phyloP scores from a whole-genome alignment of 2,329 filamentous ascomycete genomes.

The Exophiala sideris region DNA sequence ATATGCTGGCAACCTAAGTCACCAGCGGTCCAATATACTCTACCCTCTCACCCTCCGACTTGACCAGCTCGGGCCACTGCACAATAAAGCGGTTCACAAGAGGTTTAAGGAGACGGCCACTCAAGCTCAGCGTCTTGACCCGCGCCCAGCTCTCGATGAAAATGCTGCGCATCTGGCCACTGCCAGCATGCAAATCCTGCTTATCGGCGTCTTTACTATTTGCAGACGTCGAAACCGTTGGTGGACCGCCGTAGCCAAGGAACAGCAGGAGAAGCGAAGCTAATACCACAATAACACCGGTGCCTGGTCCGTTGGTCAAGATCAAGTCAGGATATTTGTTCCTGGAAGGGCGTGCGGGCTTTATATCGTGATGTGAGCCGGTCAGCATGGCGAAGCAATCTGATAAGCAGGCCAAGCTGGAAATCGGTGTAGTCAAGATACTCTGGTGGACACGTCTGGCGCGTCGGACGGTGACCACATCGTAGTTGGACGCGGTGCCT shows the following conservation, averaged over 20 bases:
- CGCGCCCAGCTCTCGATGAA: constrained; percentile 94
- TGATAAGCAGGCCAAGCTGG: constrained; percentile 61
- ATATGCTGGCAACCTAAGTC: constrained; percentile 2
- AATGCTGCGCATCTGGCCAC: constrained; percentile 64
- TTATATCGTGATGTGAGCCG: constrained; percentile 37
- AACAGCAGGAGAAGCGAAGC: constrained; percentile 57
- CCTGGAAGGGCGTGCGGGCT: constrained; percentile 15
- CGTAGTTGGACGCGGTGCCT: constrained; percentile 60
- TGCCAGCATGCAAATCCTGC: neutral
- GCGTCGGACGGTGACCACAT: constrained; percentile 66
- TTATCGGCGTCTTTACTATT: constrained; percentile 31
- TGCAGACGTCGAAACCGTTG: constrained; percentile 33
- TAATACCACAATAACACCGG: constrained; percentile 71
- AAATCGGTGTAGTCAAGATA: constrained; percentile 57
- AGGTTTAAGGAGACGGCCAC: constrained; percentile 69
- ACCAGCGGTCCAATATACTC: constrained; percentile 27
- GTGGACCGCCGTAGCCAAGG: constrained; percentile 34
- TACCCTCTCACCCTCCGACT: constrained; percentile 19
- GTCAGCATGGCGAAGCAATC: constrained; percentile 58
- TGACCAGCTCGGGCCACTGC: constrained; percentile 68
- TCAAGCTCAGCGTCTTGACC: constrained; percentile 76
- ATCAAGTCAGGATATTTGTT: constrained; percentile 66
- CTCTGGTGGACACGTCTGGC: constrained; percentile 78
- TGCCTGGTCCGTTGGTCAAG: constrained; percentile 84
- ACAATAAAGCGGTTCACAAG: constrained; percentile 78